Evolutionary conservation across 2,329 filamentous ascomycete genomes (phyloP), one percentile per base, ranked within the genome.

Genomic region (Colletotrichum tropicicola): DNA sequence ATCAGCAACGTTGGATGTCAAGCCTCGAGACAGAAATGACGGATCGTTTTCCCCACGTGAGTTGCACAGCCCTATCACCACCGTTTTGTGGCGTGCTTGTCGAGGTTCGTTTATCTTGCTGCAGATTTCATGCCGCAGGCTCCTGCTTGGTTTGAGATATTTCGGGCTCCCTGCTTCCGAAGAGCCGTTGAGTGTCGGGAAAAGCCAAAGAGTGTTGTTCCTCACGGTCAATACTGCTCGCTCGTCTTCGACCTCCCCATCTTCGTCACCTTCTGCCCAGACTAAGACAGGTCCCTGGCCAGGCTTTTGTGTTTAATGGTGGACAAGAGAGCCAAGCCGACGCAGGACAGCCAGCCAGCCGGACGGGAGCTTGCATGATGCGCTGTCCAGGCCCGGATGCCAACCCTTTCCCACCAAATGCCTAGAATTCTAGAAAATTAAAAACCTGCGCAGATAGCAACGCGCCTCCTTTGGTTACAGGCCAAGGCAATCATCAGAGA

Each of bases 341-440:
- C n/a, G 12, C 19, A 13, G 47, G 12, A 30, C 13, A 49, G 17
- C n/a, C 32, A 13, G 27, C 27, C 13, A 47, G 43, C 30, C 12
- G n/a, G 37, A 39, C 61, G 61, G 61, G 48, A 39, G 15, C 30
- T 27, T n/a, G 27, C 61, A 65, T 60, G 35, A 9, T 48, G 27
- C 15, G 21, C 61, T 28, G 43, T 44, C 27, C 21, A 15, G 23
- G 37, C 32, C 15, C 49, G 43, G 27, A 19, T 17, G 39, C n/a
- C 32, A 23, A 28, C 35, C 15, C 17, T 17, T 37, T 61, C 21
- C 2, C 21, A 51, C 21, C 17, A 3, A 48, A 19, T 48, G 43
- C 21, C 35, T 21, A 44, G 27, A 10, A 32, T 61, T 64, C 44
- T 39, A 49, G 35, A 60, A 48, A 37, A 12, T 12, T 6, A 7